These are phyloP conservation scores for Brassica juncea DNA, from an alignment of 345 rosid species.

Conservation along the genomic window DNA sequence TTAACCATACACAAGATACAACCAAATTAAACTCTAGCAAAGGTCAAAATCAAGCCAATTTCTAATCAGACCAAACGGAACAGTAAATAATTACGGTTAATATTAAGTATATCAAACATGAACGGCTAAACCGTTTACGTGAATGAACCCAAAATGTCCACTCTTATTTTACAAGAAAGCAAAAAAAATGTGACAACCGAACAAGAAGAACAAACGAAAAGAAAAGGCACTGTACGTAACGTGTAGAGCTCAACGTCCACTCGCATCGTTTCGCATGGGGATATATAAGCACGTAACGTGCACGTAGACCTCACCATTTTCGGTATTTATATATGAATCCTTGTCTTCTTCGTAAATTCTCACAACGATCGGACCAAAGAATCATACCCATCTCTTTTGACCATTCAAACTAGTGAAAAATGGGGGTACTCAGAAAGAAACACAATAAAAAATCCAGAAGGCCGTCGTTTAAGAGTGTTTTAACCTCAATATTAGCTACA, in stretches of 20 bases:
- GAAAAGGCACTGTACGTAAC: slow-evolving; percentile 7
- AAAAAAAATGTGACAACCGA: slow-evolving; percentile 15
- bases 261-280: slow-evolving; percentile 29
- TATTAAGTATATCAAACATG: not conserved
- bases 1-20: not conserved
- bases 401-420: not conserved
- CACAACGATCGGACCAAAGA: slow-evolving; percentile 8
- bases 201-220: not conserved
- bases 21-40: not conserved
- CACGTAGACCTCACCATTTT: slow-evolving; percentile 22
- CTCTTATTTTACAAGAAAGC: slow-evolving; percentile 8
- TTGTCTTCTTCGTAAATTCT: slow-evolving; percentile 8
- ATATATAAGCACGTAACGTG: slow-evolving; percentile 23
- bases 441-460: not conserved
- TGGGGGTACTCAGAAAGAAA: slow-evolving; percentile 6
- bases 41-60: not conserved
- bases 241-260: slow-evolving; percentile 24
- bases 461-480: slow-evolving; percentile 3
- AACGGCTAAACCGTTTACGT: not conserved
- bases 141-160: not conserved
- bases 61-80: not conserved
- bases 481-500: slow-evolving; percentile 37
- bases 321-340: not conserved
- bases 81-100: not conserved
- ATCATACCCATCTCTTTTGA: not conserved